Evolutionary conservation across 768 basidiomycete genomes (phyloP), one percentile per base, ranked within the genome.

Genomic region (Nidula microcarpa): DNA sequence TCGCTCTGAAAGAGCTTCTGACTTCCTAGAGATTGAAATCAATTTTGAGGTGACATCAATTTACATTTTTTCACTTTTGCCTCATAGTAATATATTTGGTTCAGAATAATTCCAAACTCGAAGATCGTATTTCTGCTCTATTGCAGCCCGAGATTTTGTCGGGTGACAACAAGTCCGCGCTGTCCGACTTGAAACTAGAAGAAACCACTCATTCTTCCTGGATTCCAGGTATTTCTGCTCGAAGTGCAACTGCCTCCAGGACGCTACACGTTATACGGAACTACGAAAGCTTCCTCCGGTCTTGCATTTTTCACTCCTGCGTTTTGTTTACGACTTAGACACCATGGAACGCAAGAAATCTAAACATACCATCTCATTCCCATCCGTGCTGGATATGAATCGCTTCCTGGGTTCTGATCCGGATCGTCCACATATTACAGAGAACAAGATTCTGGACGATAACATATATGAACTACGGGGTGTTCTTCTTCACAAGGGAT

Each of bases 1-100:
- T 56, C 75, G 74, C 48, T 93, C 91, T 13, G 85, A 93, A 69
- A 80, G 78, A 43, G 66, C 76, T 39, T 75, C 82, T n/a, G 75
- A 85, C 51, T 98, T 95, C 62, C 76, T 90, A 14, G 96, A 98
- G 66, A 77, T 98, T 34, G 95, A 96, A 65, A 79, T 98, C 55
- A 92, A 79, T 58, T 78, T 98, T 54, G 79, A 86, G 71, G 93
- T 90, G 52, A 49, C 23, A 23, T 23, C 3, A 69, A 53, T 14
- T 23, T n/a, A 48, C 33, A 4, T 3, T 16, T n/a, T n/a, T 43
- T n/a, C 13, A 17, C 43, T n/a, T 49, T 16, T 52, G 13, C 18
- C n/a, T 37, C 33, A 4, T 8, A 11, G 17, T 45, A 32, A 30
- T 49, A 14, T 3, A 46, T 43, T 7, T 5, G 14, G 45, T 45